Base-by-base conservation (phyloP, 495 filamentous ascomycete genomes). In the Talaromyces stipitatus region DNA sequence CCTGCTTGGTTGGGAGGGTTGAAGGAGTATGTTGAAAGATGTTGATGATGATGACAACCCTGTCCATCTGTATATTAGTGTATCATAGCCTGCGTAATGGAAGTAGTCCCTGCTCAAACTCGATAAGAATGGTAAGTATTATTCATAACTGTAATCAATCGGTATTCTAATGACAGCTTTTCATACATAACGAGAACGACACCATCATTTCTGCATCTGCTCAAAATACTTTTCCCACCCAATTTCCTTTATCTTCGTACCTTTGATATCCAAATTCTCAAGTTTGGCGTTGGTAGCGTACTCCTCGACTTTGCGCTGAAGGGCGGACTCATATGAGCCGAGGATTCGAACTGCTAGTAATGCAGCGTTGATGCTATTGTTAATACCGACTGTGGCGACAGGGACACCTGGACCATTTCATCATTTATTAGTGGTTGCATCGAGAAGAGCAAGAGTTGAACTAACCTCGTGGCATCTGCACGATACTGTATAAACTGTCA, bases 321-420 rank as follows among this genome's bases (percentile, higher is more conserved):
- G 63, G 47, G 65, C 67, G 7, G 76, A 77, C 62, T 92, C 82
- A 54, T 79, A 81, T 20, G 80, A 69, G 18, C 91, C 91, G 3
- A 98, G 67, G 24, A 97, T 95, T 41, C 92, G 78, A 24, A 86
- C 82, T n/a, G 94, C 94, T 23, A 95, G 71, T 54, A 97, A 80
- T 29, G 90, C 95, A 2, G 92, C 95, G 71, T 97, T 97, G 52
- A 88, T 88, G 56, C 84, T 87, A 73, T 98, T 97, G 71, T 95
- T 91, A 71, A 97, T 95, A 11, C 87, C 90, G 11, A 97, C 89
- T 3, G 90, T 92, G 20, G 90, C 90, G 53, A 91, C 88, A 30
- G 92, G 92, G 51, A 91, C 85, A 20, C 88, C 88, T 75, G 72
- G 70, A 77, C 27, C 46, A 30, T 11, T 20, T 12, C 70, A 77